Base-by-base conservation (phyloP, 441 rosid genomes). In the Erodium chrysanthum region DNA sequence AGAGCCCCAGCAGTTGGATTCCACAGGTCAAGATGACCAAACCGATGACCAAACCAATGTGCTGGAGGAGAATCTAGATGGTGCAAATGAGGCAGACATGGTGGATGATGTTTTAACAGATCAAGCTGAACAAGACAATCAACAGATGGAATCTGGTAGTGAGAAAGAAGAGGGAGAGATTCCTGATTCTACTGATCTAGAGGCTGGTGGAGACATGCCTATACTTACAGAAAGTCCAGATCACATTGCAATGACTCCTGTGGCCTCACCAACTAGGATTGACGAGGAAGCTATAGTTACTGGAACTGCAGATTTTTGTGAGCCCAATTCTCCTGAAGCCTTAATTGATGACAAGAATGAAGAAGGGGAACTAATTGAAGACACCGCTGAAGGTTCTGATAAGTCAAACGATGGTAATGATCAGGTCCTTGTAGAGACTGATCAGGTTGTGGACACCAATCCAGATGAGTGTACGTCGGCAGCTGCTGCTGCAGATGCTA, bases 141-240 rank as follows among this genome's bases (percentile, higher is more conserved):
- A 75, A 61, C 54, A 14, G 11, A 37, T 74, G 70, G 97, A 86
- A 40, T 71, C 72, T 63, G 88, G 83, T 52, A 80, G 83, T 7
- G 99, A 94, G 71, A 89, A 77, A 77, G 99, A 91, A 83, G 99
- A 95, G 75, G 97, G 97, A 67, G 99, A 95, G 77, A 73, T 77
- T 27, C 76, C 84, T 22, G 97, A 88, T 69, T 77, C 73, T 27
- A 71, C 82, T 14, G 99, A 91, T 73, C 80, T 69, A 3, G 95
- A 88, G 27, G 96, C 63, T 22, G 78, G 71, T 40, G 73, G 75
- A 3, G 86, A 89, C 66, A 50, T 71, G 70, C 74, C 76, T 27
- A 75, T 64, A 75, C 61, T 74, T 68, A 68, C 67, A 31, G 63
- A 58, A 58, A 88, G 76, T 71, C 90, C 91, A n/a, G 96, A 83